phyloP scores from a whole-genome alignment of 305 asterid genomes.

The Fraxinus paxiana region DNA sequence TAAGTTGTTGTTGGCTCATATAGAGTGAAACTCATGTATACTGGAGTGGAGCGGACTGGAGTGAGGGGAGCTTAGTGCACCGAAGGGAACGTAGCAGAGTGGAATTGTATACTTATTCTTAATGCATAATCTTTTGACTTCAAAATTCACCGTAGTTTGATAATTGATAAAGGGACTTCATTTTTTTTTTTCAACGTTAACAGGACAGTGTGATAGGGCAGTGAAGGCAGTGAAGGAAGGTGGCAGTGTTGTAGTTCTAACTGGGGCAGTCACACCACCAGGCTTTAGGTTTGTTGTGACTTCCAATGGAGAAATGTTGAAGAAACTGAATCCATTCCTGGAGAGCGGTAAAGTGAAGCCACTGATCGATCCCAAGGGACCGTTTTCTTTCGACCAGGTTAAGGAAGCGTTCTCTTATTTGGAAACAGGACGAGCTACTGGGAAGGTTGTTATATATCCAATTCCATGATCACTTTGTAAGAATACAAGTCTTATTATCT shows the following conservation, averaged over 20 bases:
- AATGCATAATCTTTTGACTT: neutral
- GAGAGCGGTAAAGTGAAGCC: slow-evolving; percentile 75
- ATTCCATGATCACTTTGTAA: slow-evolving; percentile 42
- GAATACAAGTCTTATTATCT: neutral
- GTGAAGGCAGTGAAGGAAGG: slow-evolving; percentile 82
- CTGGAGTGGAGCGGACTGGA: no score
- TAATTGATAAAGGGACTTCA: neutral
- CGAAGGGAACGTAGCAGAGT: no score
- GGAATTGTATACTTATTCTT: neutral
- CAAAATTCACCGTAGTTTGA: neutral
- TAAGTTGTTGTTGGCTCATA: neutral
- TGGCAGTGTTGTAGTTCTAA: slow-evolving; percentile 66
- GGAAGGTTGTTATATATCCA: slow-evolving; percentile 74
- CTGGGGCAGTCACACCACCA: slow-evolving; percentile 79
- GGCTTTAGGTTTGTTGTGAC: slow-evolving; percentile 84
- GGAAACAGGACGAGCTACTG: slow-evolving; percentile 68
- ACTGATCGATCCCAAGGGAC: slow-evolving; percentile 68
- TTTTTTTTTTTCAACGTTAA: neutral
- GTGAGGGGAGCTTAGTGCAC: neutral
- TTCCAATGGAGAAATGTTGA: slow-evolving; percentile 57
- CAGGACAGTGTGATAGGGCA: slow-evolving; percentile 85
- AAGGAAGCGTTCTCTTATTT: slow-evolving; percentile 69
- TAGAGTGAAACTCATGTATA: neutral
- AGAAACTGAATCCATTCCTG: slow-evolving; percentile 65
- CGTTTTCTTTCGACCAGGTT: slow-evolving; percentile 66